phyloP scores from a whole-genome alignment of 352 stramenopile genomes.

The Ochromonadaceae sp. region DNA sequence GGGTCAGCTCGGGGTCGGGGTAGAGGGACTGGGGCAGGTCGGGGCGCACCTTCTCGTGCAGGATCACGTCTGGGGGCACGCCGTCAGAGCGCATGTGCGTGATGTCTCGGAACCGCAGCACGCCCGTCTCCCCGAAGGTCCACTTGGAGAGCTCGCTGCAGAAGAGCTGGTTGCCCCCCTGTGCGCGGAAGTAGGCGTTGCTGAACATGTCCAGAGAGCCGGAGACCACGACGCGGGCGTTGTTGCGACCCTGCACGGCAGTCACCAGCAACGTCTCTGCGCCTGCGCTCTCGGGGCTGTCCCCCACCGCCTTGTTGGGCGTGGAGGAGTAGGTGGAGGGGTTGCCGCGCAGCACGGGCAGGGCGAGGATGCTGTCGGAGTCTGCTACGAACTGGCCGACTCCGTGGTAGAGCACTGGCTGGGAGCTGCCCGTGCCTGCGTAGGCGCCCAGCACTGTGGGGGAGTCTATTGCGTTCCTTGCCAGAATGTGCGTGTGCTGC shows the following conservation, averaged over 20 bases:
- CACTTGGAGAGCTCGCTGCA: conserved; percentile 52
- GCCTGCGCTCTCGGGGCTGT: conserved; percentile 31
- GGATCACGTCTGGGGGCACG: conserved; percentile 55
- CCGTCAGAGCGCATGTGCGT: conserved; percentile 61
- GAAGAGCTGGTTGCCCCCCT: conserved; percentile 51
- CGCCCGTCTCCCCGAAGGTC: conserved; percentile 62
- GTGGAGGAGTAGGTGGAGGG: conserved; percentile 55
- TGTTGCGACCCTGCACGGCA: conserved; percentile 68
- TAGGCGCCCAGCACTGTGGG: conserved; percentile 42
- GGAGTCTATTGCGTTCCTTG: conserved; percentile 49
- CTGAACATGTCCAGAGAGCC: conserved; percentile 68
- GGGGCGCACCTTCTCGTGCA: conserved; percentile 58
- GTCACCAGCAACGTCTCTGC: conserved; percentile 41
- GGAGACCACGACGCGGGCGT: conserved; percentile 62
- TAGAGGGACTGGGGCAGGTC: conserved; percentile 72
- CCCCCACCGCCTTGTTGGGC: conserved; percentile 39
- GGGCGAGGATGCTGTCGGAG: conserved; percentile 46
- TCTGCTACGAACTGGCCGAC: conserved; percentile 50
- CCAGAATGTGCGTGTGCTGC: conserved; percentile 52
- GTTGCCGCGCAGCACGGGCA: conserved; percentile 54
- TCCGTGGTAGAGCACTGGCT: conserved; percentile 48
- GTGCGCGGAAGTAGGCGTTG: conserved; percentile 50
- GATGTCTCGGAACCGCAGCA: conserved; percentile 64
- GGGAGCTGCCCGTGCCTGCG: conserved; percentile 28
- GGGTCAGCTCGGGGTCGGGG: conserved; percentile 62